These are phyloP conservation scores for Camptophora hylomeconis DNA, from an alignment of 2,329 filamentous ascomycete species.

Conservation along the genomic window DNA sequence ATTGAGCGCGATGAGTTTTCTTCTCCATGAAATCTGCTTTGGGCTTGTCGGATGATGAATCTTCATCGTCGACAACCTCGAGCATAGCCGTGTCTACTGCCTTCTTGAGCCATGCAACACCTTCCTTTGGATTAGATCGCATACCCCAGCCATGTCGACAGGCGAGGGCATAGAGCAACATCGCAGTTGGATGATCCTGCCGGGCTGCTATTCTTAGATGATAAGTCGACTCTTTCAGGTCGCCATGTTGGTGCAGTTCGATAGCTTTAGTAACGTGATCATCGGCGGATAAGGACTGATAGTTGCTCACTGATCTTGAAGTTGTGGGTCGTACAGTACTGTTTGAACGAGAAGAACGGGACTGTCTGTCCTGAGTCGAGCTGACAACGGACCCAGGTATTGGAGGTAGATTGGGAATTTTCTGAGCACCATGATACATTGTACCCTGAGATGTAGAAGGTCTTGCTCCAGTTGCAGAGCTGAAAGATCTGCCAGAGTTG, in stretches of 20 bases:
- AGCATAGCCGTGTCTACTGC: conserved; percentile 73
- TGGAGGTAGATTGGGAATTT: conserved; percentile 10
- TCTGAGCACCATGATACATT: background rate
- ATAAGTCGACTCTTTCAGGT: conserved; percentile 87
- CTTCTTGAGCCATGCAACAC: conserved; percentile 81
- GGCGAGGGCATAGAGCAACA: conserved; percentile 90
- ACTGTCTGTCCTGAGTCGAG: conserved; percentile 32
- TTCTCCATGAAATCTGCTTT: conserved; percentile 53
- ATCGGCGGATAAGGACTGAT: conserved; percentile 41
- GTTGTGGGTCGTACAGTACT: conserved; percentile 42
- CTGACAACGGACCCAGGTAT: conserved; percentile 15
- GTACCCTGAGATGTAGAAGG: conserved; percentile 1
- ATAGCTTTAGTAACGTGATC: conserved; percentile 87
- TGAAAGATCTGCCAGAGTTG: conserved; percentile 1
- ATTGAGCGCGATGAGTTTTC: conserved; percentile 80
- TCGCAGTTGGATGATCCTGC: conserved; percentile 76
- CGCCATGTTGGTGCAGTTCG: conserved; percentile 74
- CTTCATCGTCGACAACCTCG: conserved; percentile 73
- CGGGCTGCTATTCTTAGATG: conserved; percentile 82
- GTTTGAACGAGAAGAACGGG: conserved; percentile 49
- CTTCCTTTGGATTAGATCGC: conserved; percentile 80
- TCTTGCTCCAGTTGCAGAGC: background rate
- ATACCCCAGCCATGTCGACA: conserved; percentile 97
- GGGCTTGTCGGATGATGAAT: conserved; percentile 36
- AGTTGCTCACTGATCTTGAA: conserved; percentile 17